These are phyloP conservation scores for Tothia fuscella DNA, from an alignment of 2,329 filamentous ascomycete species.

Conservation along the genomic window DNA sequence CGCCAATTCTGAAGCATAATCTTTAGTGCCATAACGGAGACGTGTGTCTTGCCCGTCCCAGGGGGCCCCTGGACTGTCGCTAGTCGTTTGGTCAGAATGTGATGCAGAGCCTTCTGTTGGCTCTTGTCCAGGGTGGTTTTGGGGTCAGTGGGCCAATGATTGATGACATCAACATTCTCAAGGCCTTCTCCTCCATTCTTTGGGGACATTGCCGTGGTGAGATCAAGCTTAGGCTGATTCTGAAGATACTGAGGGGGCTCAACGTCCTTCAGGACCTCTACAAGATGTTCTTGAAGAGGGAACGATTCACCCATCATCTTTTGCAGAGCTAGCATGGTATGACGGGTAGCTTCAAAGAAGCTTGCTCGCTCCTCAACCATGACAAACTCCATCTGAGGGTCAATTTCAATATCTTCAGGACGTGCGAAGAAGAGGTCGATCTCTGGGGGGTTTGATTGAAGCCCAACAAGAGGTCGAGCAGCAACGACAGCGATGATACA, in stretches of 20 bases:
- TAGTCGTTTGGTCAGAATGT: constrained; percentile 59
- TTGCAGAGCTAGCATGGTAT: constrained; percentile 65
- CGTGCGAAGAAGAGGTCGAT: constrained; percentile 65
- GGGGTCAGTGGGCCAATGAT: constrained; percentile 38
- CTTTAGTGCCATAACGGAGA: constrained; percentile 60
- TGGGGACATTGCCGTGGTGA: constrained; percentile 33
- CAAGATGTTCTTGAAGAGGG: constrained; percentile 49
- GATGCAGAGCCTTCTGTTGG: constrained; percentile 54
- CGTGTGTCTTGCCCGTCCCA: constrained; percentile 68
- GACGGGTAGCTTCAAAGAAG: constrained; percentile 66
- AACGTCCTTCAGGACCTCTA: constrained; percentile 35
- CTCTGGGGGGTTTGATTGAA: constrained; percentile 55
- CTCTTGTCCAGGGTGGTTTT: constrained; percentile 51
- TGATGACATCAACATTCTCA: constrained; percentile 41
- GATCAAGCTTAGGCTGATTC: constrained; percentile 36
- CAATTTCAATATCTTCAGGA: constrained; percentile 49
- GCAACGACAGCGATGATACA: constrained; percentile 64
- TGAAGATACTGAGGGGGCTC: constrained; percentile 41
- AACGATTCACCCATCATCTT: constrained; percentile 45
- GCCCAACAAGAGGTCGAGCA: constrained; percentile 49
- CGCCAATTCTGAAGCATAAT: constrained; percentile 39
- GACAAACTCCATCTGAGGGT: constrained; percentile 56
- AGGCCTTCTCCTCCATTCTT: constrained; percentile 15
- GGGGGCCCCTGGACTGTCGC: constrained; percentile 78
- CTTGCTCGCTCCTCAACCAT: constrained; percentile 67